These are phyloP conservation scores for Areca catechu DNA, from an alignment of 176 grass and related monocot genomes.

Conservation along the genomic window DNA sequence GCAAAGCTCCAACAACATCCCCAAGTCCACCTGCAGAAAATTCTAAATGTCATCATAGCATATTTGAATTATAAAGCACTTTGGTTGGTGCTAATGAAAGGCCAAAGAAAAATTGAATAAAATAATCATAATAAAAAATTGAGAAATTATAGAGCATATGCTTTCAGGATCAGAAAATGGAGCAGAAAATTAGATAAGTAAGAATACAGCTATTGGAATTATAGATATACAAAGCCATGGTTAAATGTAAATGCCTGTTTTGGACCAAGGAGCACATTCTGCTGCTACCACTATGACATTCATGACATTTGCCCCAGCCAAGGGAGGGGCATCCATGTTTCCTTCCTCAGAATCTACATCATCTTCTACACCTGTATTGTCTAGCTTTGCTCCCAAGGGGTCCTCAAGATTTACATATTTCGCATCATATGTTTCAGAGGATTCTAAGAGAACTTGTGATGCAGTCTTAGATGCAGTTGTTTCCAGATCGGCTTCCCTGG, in stretches of 20 bases:
- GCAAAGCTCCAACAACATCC: constrained; percentile 86
- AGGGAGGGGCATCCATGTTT: constrained; percentile 27
- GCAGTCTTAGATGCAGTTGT: background rate
- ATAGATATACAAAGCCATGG: no score
- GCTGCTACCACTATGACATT: constrained; percentile 79
- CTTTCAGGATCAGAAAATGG: no score
- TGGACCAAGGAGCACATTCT: constrained; percentile 88
- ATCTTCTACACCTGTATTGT: constrained; percentile 11
- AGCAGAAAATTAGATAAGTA: no score
- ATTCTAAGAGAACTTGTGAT: background rate
- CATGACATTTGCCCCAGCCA: constrained; percentile 91
- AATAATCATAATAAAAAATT: background rate
- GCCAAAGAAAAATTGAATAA: background rate
- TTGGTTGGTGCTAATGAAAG: background rate
- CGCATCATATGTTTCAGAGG: background rate
- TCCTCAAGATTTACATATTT: background rate
- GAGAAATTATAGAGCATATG: no score
- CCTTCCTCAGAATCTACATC: constrained; percentile 22
- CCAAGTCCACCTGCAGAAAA: constrained; percentile 70
- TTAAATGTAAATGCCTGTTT: constrained; percentile 41
- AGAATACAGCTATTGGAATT: no score
- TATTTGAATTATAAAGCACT: constrained; percentile 1
- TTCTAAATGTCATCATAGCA: constrained; percentile 7
- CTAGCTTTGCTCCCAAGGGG: background rate
- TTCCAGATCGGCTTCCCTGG: background rate